Conservation (phyloP, 257 asterid genomes). For the Craterostigma plantagineum region DNA sequence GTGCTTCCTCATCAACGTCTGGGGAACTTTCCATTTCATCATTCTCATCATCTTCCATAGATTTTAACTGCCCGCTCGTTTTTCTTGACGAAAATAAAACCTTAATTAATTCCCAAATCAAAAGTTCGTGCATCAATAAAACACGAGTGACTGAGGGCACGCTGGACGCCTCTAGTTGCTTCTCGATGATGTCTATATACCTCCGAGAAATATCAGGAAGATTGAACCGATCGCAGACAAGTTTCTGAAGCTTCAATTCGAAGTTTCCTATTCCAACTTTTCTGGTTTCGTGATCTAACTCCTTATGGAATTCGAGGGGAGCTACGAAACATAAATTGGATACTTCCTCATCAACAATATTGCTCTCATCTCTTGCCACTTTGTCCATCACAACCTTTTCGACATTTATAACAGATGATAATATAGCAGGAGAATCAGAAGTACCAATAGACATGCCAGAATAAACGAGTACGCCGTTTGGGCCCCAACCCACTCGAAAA, state of each 20-base stretch:
- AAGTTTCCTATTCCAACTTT: constrained; percentile 41
- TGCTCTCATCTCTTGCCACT: constrained; percentile 53
- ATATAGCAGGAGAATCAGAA: constrained; percentile 17
- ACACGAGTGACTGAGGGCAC: constrained; percentile 45
- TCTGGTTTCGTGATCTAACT: constrained; percentile 41
- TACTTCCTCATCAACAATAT: constrained; percentile 46
- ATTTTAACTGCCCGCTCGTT: constrained; percentile 24
- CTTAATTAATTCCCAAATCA: constrained; percentile 84
- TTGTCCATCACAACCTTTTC: constrained; percentile 81
- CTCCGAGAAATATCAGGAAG: constrained; percentile 81
- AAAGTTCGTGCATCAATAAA: constrained; percentile 74
- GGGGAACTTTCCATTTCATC: constrained; percentile 37
- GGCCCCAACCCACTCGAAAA: constrained; percentile 99
- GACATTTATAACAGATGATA: constrained; percentile 68
- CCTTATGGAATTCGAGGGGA: constrained; percentile 73
- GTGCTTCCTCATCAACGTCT: constrained; percentile 60
- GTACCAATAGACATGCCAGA: constrained; percentile 79
- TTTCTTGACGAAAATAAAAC: constrained; percentile 69
- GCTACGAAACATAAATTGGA: constrained; percentile 53
- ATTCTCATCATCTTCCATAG: constrained; percentile 51
- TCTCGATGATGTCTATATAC: constrained; percentile 63
- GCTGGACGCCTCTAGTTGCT: constrained; percentile 59
- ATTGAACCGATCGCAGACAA: constrained; percentile 37
- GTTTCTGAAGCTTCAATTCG: constrained; percentile 54
- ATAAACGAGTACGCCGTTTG: constrained; percentile 82